Evolutionary conservation across 371 early-diverging fungal genomes (phyloP), one percentile per base, ranked within the genome.

Genomic region (Parasitella parasitica): DNA sequence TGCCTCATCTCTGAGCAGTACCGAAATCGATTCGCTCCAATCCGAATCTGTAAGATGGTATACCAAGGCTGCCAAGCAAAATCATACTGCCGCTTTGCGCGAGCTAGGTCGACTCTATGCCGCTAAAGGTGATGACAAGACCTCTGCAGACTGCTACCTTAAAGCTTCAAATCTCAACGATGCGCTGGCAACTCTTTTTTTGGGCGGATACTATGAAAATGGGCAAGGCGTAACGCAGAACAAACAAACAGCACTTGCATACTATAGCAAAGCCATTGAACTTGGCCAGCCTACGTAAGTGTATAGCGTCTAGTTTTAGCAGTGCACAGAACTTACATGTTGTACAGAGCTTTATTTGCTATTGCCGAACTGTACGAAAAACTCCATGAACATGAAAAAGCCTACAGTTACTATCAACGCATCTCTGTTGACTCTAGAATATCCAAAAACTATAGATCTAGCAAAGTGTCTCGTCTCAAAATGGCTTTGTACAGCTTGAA

Each of bases 91-190:
- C 9, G 93, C 94, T 26, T 88, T 90, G 73, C 83, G 94, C 48
- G 91, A 93, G 51, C 78, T 97, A 4, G 90, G 92, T 22, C 91
- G 89, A 7, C 87, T 95, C 82, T 92, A 95, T 69, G 94, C 90
- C 34, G 69, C 74, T 34, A 88, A 82, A 62, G 81, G 83, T 50
- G 89, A 94, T 63, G 75, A 75, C 39, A 86, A 85, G 54, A 91
- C 94, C 11, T 91, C 91, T 63, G 67, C 82, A 54, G 64, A 64
- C 13, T 46, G 20, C 6, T 92, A 91, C 81, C 86, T 91, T 30
- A 79, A 86, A 50, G 91, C 95, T 2, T 91, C 94, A 4, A 83
- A 83, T 57, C 87, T 91, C 66, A 88, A 91, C 1, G 77, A 91
- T 59, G 83, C 92, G 9, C 85, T 89, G 60, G 94, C 97, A 4